A percentile compares a stretch with the other conserved stretches of the same genome.
These are phyloP conservation scores for Coemansia sp. DNA, from an alignment of 192 early-diverging fungal species.

Conservation along the genomic window DNA sequence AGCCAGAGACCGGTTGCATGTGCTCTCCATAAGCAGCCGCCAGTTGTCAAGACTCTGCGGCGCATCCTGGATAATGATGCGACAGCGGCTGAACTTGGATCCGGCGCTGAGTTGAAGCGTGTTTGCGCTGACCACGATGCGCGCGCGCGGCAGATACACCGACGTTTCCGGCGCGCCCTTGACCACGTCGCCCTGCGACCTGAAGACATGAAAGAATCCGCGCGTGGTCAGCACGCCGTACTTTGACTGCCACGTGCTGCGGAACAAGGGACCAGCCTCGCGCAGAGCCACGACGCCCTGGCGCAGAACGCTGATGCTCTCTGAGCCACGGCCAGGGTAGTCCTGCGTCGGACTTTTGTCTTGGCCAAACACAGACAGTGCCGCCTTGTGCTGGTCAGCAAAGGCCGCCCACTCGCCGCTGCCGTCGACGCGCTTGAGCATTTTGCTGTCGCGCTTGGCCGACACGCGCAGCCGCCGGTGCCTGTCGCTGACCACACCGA, in stretches of 20 bases:
- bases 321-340: conserved; percentile 24
- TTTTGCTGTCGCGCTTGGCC: conserved; percentile 20
- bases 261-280: conserved; percentile 44
- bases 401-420: conserved; percentile 29
- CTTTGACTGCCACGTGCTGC: conserved; percentile 54
- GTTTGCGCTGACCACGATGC: conserved; percentile 17
- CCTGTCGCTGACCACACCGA: conserved; percentile 18
- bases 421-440: conserved; percentile 23
- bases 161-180: conserved; percentile 47
- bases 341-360: not conserved
- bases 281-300: conserved; percentile 49
- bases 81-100: conserved; percentile 37
- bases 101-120: conserved; percentile 43
- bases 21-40: conserved; percentile 40
- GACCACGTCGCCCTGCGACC: conserved; percentile 53
- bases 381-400: conserved; percentile 12
- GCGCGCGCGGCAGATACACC: conserved; percentile 41
- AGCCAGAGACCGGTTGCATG: conserved; percentile 1
- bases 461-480: conserved; percentile 32
- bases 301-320: conserved; percentile 42
- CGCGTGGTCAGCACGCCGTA: conserved; percentile 49
- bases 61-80: conserved; percentile 46
- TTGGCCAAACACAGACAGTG: conserved; percentile 7
- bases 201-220: conserved; percentile 51
- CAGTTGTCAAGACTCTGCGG: conserved; percentile 34